Conservation (phyloP, 176 grass and related monocot species). For the Neostapfia colusana region DNA sequence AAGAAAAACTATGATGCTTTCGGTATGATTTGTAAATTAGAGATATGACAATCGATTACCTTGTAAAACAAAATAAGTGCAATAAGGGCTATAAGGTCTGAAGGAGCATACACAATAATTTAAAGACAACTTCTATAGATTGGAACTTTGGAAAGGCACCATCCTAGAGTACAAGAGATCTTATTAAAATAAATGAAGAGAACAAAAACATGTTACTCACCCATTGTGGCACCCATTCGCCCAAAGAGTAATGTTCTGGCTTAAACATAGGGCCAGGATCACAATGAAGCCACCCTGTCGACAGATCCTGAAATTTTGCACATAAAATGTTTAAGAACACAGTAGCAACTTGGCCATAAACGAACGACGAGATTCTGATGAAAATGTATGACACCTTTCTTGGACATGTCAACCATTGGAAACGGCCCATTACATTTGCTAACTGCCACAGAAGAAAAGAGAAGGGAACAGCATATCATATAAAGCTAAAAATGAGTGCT, state of each 20-base stretch:
- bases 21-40: neutral
- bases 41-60: neutral
- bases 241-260: conserved; percentile 61
- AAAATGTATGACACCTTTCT: conserved; percentile 59
- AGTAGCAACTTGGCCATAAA: conserved; percentile 26
- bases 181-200: conserved; percentile 20
- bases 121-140: neutral
- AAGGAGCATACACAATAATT: neutral
- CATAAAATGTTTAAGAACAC: conserved; percentile 32
- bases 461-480: neutral
- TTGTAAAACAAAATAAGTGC: neutral
- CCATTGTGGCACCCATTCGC: conserved; percentile 63
- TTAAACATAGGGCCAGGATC: conserved; percentile 93
- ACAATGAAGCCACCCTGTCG: conserved; percentile 86
- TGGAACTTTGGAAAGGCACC: neutral
- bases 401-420: conserved; percentile 87
- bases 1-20: neutral
- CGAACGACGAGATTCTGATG: conserved; percentile 29
- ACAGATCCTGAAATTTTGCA: conserved; percentile 75
- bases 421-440: conserved; percentile 87
- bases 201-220: conserved; percentile 46
- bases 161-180: neutral
- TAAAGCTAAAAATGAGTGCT: neutral
- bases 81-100: neutral
- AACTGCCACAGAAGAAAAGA: conserved; percentile 51